Conservation (phyloP, 1,284 basidiomycete genomes). For the Puccinia polysora region DNA sequence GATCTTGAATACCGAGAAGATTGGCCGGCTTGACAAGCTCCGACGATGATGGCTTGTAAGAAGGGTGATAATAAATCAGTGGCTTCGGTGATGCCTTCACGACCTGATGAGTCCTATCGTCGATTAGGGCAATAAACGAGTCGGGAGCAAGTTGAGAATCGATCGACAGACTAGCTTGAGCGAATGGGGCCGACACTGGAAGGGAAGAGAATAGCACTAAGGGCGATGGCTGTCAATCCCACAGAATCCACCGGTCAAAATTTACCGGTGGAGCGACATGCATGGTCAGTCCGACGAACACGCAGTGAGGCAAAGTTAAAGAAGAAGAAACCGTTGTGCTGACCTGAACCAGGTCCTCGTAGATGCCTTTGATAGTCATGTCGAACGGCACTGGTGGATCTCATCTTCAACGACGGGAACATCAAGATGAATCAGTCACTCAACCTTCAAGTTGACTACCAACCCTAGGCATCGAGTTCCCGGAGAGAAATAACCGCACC, state of each 20-base stretch:
- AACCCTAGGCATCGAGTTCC: no score
- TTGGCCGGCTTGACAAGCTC: conserved; percentile 8
- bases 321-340: not conserved
- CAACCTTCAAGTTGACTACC: no score
- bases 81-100: not conserved
- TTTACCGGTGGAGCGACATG: no score
- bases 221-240: conserved; percentile 37
- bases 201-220: conserved; percentile 31
- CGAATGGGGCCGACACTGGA: conserved; percentile 33
- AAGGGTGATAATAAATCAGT: conserved; percentile 11
- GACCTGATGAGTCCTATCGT: conserved; percentile 30
- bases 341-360: conserved; percentile 20
- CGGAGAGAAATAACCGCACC: no score
- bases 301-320: not conserved
- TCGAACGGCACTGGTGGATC: no score
- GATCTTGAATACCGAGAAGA: conserved; percentile 9
- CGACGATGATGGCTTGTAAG: not conserved
- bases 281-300: not conserved
- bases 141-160: conserved; percentile 19
- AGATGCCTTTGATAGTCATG: conserved; percentile 11
- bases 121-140: conserved; percentile 25
- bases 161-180: conserved; percentile 24
- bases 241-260: no score
- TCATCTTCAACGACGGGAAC: no score
- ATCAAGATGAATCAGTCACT: no score